Evolutionary conservation across 352 stramenopile genomes (phyloP), one percentile per base, ranked within the genome.

Genomic region (Elongisporangium anandrum): DNA sequence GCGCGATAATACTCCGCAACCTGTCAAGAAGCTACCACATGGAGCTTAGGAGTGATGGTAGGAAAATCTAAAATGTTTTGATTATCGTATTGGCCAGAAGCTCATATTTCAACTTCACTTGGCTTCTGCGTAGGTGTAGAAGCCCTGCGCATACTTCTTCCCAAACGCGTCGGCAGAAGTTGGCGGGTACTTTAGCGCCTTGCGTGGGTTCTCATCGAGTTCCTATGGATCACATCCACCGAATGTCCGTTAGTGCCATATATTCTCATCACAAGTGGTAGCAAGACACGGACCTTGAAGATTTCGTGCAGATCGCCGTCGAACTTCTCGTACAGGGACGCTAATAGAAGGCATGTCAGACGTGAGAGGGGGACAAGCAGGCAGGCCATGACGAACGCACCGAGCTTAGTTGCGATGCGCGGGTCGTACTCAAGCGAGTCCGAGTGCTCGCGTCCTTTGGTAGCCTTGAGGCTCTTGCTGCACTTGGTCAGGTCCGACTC

Each of bases 81-180:
- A 7, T 34, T 34, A 34, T 34, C n/a, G n/a, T n/a, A n/a, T n/a
- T n/a, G n/a, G n/a, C n/a, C n/a, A n/a, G n/a, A n/a, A n/a, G n/a
- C n/a, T n/a, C n/a, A n/a, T n/a, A n/a, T n/a, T n/a, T n/a, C n/a
- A n/a, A n/a, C 24, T 51, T 75, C 54, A 92, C 68, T 92, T 92
- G 69, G 86, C 83, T 56, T 90, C 83, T 0, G 83, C 83, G 69
- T 87, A 89, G 22, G 84, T 90, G 75, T 93, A 93, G 59, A 91
- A 93, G 12, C 81, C 84, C 53, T 93, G 84, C 1, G 84, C 84
- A 48, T 93, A 93, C 61, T 84, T 86, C 56, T 80, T 90, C 23
- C 84, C 81, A 59, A 93, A 93, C 45, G 90, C 84, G 12, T 72
- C 62, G 8, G 81, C 77, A 15, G 72, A 80, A 3, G 62, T 57